Conservation (phyloP, 441 rosid species). For the Croton laevigatus region DNA sequence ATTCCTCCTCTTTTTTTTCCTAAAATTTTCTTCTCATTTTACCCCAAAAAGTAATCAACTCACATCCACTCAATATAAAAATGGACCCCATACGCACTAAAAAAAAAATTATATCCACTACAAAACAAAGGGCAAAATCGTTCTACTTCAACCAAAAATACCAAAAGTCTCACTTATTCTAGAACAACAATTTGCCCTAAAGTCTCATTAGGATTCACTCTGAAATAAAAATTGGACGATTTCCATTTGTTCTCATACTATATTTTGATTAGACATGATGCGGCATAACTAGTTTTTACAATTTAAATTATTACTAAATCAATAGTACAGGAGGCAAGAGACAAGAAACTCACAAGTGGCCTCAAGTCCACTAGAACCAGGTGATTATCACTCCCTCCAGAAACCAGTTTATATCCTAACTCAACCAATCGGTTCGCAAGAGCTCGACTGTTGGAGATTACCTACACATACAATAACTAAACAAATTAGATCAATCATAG, state of each 20-base stretch:
- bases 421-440: slow-evolving; percentile 69
- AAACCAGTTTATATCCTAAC: slow-evolving; percentile 73
- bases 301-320: neutral
- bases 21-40: too few relatives aligned
- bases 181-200: too few relatives aligned
- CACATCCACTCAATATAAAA: too few relatives aligned
- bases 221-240: neutral
- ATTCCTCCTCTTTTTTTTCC: too few relatives aligned
- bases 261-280: too few relatives aligned
- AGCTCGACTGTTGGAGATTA: slow-evolving; percentile 68
- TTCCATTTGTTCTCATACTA: neutral
- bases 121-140: too few relatives aligned
- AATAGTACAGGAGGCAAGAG: neutral
- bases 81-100: too few relatives aligned
- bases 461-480: slow-evolving; percentile 36
- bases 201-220: too few relatives aligned
- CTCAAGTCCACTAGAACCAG: slow-evolving; percentile 87
- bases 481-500: neutral
- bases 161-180: too few relatives aligned
- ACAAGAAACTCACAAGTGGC: slow-evolving; percentile 55
- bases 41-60: too few relatives aligned
- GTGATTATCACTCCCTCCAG: slow-evolving; percentile 92
- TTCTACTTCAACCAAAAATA: too few relatives aligned
- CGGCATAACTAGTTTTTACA: neutral
- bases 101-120: too few relatives aligned